Evolutionary conservation across 176 grass and related monocot species (phyloP), one percentile per base, ranked within the genome.

Genomic region (Carex myosuroides): DNA sequence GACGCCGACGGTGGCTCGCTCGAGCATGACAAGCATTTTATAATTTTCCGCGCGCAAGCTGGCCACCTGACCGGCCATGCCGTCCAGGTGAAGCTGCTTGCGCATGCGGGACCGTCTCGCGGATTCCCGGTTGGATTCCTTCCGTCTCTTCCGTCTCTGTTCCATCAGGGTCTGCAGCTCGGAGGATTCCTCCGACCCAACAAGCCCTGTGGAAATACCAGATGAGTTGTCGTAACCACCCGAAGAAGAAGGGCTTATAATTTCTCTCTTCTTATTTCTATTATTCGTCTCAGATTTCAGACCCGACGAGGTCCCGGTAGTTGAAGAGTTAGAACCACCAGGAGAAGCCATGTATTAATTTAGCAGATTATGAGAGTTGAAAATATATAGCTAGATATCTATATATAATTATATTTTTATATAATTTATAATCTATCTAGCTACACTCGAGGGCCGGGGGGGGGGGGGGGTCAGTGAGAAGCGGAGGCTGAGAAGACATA

Each of bases 91-190:
- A 3, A 87, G 83, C 56, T 90, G 94, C 81, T 93, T 97, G 22
- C 91, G 81, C 84, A 87, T 67, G 55, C 91, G 82, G 3, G 91
- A 91, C n/a, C 87, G 77, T 81, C 70, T 85, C 1, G 94, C 94
- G 0, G 94, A 97, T 72, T 85, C 89, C 0, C 94, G 87, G 82
- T 93, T 97, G 20, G 94, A 93, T 3, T 88, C 88, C 94, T 61
- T 97, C 42, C 94, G 85, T 52, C 81, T 84, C 79, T 91, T 90
- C 14, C 89, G 66, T 84, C 80, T 85, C 52, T 88, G 84, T 14
- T 96, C 87, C 91, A 91, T 91, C 80, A 65, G 57, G 2, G 83
- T 85, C 32, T 89, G 90, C 21, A 92, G 85, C 50, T 90, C 83
- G 5, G 72, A 46, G 46, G 83, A 68, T 20, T 56, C 79, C 69